Evolutionary conservation across 2,329 filamentous ascomycete species (phyloP).

Genomic region (Neofusicoccum ribis): DNA sequence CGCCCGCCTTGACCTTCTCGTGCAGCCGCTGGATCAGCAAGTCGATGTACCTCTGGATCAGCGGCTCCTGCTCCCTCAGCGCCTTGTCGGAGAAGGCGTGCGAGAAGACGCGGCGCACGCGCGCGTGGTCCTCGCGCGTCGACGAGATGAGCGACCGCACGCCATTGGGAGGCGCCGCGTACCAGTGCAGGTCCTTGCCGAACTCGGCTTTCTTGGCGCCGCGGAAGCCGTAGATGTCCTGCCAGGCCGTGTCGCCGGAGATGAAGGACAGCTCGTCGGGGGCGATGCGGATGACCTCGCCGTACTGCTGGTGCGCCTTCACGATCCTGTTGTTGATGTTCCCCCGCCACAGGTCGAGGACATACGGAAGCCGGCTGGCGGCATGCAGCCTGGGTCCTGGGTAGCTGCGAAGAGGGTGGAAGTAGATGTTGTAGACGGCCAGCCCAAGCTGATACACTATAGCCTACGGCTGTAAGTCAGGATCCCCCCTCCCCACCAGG

Average conservation of each 20-base stretch:
- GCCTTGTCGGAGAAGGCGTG: slow-evolving; percentile 45
- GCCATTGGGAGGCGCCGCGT: slow-evolving; percentile 31
- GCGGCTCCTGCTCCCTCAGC: slow-evolving; percentile 40
- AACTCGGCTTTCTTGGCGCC: slow-evolving; percentile 25
- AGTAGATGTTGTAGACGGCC: slow-evolving; percentile 41
- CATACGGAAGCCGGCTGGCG: slow-evolving; percentile 35
- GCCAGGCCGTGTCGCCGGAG: slow-evolving; percentile 43
- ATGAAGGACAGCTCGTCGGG: slow-evolving; percentile 48
- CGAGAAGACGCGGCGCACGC: slow-evolving; percentile 40
- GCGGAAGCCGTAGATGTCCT: slow-evolving; percentile 36
- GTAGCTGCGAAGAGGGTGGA: slow-evolving; percentile 46
- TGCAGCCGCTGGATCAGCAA: slow-evolving; percentile 41
- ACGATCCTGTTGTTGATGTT: slow-evolving; percentile 28
- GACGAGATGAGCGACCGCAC: slow-evolving; percentile 40
- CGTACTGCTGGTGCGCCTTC: slow-evolving; percentile 42
- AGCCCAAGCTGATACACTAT: slow-evolving; percentile 23
- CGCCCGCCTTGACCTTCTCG: slow-evolving; percentile 33
- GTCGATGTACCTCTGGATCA: slow-evolving; percentile 43
- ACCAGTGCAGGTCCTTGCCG: slow-evolving; percentile 34
- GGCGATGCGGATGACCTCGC: slow-evolving; percentile 43
- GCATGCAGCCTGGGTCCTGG: slow-evolving; percentile 43
- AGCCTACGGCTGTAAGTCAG: not conserved
- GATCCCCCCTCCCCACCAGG: no score
- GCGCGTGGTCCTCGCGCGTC: slow-evolving; percentile 40
- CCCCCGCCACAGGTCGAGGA: slow-evolving; percentile 30